phyloP scores from a whole-genome alignment of 2,329 filamentous ascomycete species.

The Phialophora chinensis region DNA sequence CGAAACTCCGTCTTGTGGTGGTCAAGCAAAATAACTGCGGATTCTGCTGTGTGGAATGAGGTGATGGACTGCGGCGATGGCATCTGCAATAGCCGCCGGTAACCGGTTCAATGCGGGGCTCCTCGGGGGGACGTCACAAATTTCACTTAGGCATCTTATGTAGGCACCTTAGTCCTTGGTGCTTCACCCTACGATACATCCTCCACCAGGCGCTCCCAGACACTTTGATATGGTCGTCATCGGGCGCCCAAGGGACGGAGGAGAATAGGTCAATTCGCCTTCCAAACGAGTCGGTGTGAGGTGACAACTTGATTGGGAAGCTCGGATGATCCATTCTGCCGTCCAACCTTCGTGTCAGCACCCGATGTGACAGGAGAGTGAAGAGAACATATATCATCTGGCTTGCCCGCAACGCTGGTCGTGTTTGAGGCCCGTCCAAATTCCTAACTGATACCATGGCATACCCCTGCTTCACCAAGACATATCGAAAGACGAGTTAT shows the following conservation, averaged over 20 bases:
- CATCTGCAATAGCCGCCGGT: slow-evolving; percentile 1
- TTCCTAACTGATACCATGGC: slow-evolving; percentile 7
- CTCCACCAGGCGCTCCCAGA: neutral
- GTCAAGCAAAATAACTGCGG: neutral
- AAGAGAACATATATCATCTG: slow-evolving; percentile 1
- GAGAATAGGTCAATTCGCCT: neutral
- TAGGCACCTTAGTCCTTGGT: neutral
- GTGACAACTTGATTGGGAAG: neutral
- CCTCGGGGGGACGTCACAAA: neutral
- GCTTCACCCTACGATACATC: neutral
- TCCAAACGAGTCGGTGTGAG: neutral
- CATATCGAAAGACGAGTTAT: slow-evolving; percentile 48
- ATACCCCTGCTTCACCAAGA: slow-evolving; percentile 45
- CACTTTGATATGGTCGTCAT: neutral
- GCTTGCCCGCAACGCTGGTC: neutral
- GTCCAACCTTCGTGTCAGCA: neutral
- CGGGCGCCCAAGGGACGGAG: neutral
- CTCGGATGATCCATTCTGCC: neutral
- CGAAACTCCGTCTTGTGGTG: neutral
- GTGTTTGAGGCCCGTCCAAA: neutral
- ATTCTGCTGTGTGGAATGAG: slow-evolving; percentile 6
- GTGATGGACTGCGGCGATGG: neutral
- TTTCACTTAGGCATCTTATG: neutral
- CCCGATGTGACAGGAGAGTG: neutral
- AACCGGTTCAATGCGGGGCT: slow-evolving; percentile 2